Conservation (phyloP, 192 early-diverging fungal genomes). For the Coemansia sp. region DNA sequence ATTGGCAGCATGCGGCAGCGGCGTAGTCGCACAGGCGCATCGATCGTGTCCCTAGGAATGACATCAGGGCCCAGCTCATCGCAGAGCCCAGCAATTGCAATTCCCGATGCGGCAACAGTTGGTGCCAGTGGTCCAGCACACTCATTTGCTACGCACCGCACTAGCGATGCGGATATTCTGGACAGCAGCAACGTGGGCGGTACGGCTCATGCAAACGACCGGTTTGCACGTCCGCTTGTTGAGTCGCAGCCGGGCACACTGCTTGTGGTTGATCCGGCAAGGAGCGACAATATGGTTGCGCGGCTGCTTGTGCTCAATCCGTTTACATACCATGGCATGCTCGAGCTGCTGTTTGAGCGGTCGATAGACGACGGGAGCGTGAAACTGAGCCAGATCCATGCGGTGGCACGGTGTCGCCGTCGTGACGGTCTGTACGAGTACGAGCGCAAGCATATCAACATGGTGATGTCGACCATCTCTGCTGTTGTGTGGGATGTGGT, state of each 20-base stretch:
- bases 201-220: conserved; percentile 8
- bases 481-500: conserved; percentile 48
- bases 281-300: conserved; percentile 25
- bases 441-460: conserved; percentile 55
- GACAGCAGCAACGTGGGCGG: not conserved
- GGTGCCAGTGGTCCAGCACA: not conserved
- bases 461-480: conserved; percentile 51
- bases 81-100: conserved; percentile 11
- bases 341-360: conserved; percentile 49
- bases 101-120: not conserved
- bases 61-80: not conserved
- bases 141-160: not conserved
- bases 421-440: conserved; percentile 47
- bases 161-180: not conserved
- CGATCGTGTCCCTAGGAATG: conserved; percentile 12
- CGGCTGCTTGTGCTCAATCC: conserved; percentile 52
- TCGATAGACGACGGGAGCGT: conserved; percentile 20
- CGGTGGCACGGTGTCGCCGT: conserved; percentile 34
- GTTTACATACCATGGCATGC: conserved; percentile 41
- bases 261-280: conserved; percentile 37
- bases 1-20: conserved; percentile 15
- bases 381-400: conserved; percentile 29
- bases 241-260: conserved; percentile 42
- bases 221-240: conserved; percentile 33
- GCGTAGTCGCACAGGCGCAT: conserved; percentile 27